These are phyloP conservation scores for Madurella fahalii DNA, from an alignment of 2,329 filamentous ascomycete genomes.

Conservation along the genomic window DNA sequence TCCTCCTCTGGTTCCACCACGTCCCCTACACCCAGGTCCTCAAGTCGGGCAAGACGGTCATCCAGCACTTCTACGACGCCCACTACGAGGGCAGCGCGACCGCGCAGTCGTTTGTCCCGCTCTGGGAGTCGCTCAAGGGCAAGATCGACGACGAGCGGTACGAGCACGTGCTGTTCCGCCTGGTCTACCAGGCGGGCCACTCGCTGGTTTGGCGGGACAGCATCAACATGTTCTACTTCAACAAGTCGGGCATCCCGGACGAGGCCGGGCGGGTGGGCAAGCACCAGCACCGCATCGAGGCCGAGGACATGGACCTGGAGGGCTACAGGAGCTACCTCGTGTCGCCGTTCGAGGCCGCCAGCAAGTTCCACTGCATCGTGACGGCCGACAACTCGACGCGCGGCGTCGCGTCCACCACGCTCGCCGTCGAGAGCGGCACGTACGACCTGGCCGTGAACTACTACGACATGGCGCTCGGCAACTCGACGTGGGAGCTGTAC, in stretches of 20 bases:
- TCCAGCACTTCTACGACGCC: constrained; percentile 52
- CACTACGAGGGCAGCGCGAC: constrained; percentile 53
- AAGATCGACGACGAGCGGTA: constrained; percentile 58
- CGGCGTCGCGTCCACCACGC: constrained; percentile 44
- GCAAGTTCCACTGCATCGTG: constrained; percentile 51
- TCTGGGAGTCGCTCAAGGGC: constrained; percentile 52
- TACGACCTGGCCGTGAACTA: constrained; percentile 61
- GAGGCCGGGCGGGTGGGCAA: constrained; percentile 51
- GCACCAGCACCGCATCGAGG: constrained; percentile 64
- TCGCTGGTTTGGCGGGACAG: constrained; percentile 67
- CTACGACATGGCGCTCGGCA: constrained; percentile 63
- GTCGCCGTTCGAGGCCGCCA: constrained; percentile 57
- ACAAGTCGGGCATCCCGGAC: constrained; percentile 58
- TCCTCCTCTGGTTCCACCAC: constrained; percentile 72
- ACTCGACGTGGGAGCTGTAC: constrained; percentile 59
- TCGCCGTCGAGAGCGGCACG: constrained; percentile 47
- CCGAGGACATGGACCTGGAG: constrained; percentile 58
- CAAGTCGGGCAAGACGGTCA: constrained; percentile 61
- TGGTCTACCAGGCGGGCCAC: constrained; percentile 65
- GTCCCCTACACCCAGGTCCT: constrained; percentile 62
- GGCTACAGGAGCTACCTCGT: constrained; percentile 54
- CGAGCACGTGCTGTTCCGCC: constrained; percentile 53
- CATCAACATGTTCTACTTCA: constrained; percentile 61
- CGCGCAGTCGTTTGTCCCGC: constrained; percentile 52
- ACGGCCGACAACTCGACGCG: constrained; percentile 48